A percentile compares a stretch with the other conserved stretches of the same genome.
Conservation (phyloP, 192 early-diverging fungal species). For the Coemansia sp. region DNA sequence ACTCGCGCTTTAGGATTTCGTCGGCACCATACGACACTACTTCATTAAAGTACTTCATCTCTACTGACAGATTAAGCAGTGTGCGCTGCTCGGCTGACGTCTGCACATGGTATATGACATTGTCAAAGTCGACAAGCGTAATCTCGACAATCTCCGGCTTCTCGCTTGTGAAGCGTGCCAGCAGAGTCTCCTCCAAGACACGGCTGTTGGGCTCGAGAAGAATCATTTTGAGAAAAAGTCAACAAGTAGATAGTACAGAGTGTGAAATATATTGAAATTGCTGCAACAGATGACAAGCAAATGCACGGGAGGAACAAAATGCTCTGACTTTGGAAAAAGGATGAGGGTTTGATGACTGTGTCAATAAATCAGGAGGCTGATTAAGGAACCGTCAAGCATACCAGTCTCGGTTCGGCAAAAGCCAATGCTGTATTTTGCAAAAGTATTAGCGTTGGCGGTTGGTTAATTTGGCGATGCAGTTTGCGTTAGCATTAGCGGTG, state of each 20-base stretch:
- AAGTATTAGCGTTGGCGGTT: too few relatives aligned
- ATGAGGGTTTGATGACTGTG: background rate
- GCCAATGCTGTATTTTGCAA: too few relatives aligned
- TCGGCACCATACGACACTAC: constrained; percentile 78
- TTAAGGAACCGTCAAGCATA: too few relatives aligned
- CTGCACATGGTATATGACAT: constrained; percentile 82
- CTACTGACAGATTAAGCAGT: constrained; percentile 72
- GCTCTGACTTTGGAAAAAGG: background rate
- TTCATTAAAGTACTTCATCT: constrained; percentile 81
- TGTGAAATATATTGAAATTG: constrained; percentile 2
- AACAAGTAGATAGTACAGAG: background rate
- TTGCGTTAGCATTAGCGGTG: too few relatives aligned
- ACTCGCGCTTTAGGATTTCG: constrained; percentile 79
- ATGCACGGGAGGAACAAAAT: background rate
- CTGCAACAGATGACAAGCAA: background rate
- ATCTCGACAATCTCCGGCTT: constrained; percentile 72
- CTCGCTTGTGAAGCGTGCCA: constrained; percentile 61
- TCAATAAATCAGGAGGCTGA: too few relatives aligned
- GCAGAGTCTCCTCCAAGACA: constrained; percentile 63
- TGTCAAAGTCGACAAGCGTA: constrained; percentile 95
- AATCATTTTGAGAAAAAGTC: constrained; percentile 37
- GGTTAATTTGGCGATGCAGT: too few relatives aligned
- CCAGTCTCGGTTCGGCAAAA: too few relatives aligned
- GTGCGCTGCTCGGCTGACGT: constrained; percentile 56
- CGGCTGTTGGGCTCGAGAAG: constrained; percentile 56